Evolutionary conservation across 2,329 filamentous ascomycete species (phyloP), one percentile per base, ranked within the genome.

Genomic region (Botrytis elliptica): DNA sequence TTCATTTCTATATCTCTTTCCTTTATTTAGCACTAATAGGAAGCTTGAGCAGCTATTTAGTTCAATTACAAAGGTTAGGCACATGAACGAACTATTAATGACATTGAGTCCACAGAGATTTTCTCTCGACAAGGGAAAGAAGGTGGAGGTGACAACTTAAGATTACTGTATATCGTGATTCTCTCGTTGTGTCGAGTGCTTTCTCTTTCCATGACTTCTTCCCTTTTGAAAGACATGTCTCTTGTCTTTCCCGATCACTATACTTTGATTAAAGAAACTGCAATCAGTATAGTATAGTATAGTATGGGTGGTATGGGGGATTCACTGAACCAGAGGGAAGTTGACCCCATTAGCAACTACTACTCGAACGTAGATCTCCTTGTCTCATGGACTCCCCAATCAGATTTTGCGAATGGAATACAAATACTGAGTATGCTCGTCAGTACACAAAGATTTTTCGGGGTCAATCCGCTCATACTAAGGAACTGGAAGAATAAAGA

Each of bases 381-480:
- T n/a, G 5, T 16, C 25, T 55, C 25, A 25, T 55, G 7, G 12
- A 55, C 22, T n/a, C 14, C n/a, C 7, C 6, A 6, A 10, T 55
- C 4, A n/a, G 25, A 52, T 52, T 1, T 55, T n/a, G 25, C 25
- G 49, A 55, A 12, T 12, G 25, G 5, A n/a, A n/a, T 4, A 7
- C 4, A 55, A 55, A 4, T 10, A 10, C 49, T 16, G 7, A 55
- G 25, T 52, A 9, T 52, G 9, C 25, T n/a, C 25, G n/a, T 29
- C 4, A 8, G 25, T 16, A 55, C 12, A 55, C 0, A 16, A 2
- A 0, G 25, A 12, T 0, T 3, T 55, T 6, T 55, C 5, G 12
- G 29, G 25, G 12, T 8, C 12, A 1, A 62, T 2, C 9, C 5
- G 8, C 20, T 25, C 20, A 25, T 6, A 25, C 10, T 7, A 38